Conservation (phyloP, 2,329 filamentous ascomycete species). For the Colletotrichum incanum region DNA sequence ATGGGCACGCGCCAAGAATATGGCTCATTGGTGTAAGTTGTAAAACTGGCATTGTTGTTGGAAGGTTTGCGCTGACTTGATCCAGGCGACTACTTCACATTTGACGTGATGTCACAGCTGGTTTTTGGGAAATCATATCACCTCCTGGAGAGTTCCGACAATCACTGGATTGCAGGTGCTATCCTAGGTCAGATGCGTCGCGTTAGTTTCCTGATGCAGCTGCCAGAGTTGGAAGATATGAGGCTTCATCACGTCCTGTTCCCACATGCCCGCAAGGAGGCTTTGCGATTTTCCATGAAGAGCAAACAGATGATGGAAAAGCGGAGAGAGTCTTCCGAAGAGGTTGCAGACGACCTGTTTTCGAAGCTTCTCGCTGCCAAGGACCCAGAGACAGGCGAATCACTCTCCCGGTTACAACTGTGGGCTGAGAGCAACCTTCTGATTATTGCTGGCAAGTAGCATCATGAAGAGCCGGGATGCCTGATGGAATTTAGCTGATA, state of each 20-base stretch:
- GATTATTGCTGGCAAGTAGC: constrained; percentile 23
- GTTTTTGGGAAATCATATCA: constrained; percentile 21
- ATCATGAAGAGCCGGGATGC: background rate
- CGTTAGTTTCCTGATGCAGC: constrained; percentile 20
- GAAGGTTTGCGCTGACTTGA: background rate
- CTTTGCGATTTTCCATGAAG: constrained; percentile 11
- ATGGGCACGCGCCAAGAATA: constrained; percentile 25
- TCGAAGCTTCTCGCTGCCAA: constrained; percentile 13
- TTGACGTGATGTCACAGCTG: constrained; percentile 27
- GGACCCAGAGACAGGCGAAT: constrained; percentile 31
- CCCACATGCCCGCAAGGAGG: constrained; percentile 13
- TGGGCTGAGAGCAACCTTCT: constrained; percentile 32
- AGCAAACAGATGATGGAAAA: constrained; percentile 21
- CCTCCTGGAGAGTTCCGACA: constrained; percentile 6
- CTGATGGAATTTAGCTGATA: background rate
- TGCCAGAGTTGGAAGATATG: constrained; percentile 23
- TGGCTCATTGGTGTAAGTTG: constrained; percentile 33
- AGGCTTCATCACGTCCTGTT: constrained; percentile 15
- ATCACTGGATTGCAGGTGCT: constrained; percentile 21
- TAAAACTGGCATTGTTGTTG: background rate
- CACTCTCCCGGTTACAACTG: constrained; percentile 18
- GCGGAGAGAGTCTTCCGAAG: constrained; percentile 1
- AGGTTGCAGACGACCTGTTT: constrained; percentile 1
- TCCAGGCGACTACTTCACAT: constrained; percentile 24
- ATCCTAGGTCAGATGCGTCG: constrained; percentile 25